phyloP scores from a whole-genome alignment of 106 monocot genomes.

The Narthecium ossifragum region DNA sequence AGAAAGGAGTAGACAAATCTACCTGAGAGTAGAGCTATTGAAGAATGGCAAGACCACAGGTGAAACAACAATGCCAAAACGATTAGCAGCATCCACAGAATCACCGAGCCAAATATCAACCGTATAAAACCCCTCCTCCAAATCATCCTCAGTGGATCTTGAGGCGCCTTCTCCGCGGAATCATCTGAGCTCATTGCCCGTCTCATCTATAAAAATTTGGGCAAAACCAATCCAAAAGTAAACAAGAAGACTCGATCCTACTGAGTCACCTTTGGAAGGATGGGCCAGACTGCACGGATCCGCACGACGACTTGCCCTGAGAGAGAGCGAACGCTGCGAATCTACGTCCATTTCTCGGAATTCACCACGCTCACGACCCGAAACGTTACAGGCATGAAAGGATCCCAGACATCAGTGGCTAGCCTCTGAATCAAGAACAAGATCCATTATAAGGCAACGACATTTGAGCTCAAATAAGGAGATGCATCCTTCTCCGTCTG shows the following conservation, averaged over 20 bases:
- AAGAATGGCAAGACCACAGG: conserved; percentile 65
- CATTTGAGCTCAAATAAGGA: too few species aligned
- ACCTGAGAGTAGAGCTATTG: conserved; percentile 55
- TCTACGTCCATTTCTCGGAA: conserved; percentile 33
- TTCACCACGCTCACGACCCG: too few species aligned
- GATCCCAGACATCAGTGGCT: too few species aligned
- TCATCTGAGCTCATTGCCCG: not conserved
- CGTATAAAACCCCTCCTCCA: conserved; percentile 54
- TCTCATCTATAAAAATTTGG: too few species aligned
- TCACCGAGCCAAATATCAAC: conserved; percentile 48
- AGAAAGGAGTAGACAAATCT: too few species aligned
- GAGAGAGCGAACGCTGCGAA: conserved; percentile 30
- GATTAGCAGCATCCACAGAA: conserved; percentile 68
- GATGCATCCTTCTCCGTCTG: too few species aligned
- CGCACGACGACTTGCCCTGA: conserved; percentile 30
- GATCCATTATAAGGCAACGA: too few species aligned
- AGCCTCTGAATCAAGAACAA: too few species aligned
- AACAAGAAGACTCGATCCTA: too few species aligned
- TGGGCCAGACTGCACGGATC: conserved; percentile 14
- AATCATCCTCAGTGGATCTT: conserved; percentile 37
- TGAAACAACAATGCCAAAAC: conserved; percentile 47
- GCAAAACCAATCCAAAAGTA: too few species aligned
- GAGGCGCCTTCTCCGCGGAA: conserved; percentile 7
- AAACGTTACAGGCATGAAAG: too few species aligned
- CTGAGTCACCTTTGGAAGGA: conserved; percentile 29